Percentiles rank a stretch among this genome's conserved stretches.
Evolutionary conservation across 768 basidiomycete species (phyloP).

Genomic region (Asterophora lycoperdoides): DNA sequence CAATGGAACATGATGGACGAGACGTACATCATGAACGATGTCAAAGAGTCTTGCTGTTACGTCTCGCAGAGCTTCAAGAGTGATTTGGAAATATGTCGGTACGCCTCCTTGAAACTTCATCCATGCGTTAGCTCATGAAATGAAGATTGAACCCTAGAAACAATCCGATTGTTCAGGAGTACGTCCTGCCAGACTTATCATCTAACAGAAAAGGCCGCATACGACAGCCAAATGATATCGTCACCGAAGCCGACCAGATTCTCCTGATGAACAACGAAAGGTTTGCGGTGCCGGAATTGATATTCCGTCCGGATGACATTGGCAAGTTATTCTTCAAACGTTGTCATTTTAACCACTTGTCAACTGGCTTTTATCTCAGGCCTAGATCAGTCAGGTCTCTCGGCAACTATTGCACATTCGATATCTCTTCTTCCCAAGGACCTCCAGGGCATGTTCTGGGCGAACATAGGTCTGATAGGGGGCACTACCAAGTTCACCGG

Average conservation of each 20-base stretch:
- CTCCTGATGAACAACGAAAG: constrained; percentile 89
- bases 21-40: constrained; percentile 88
- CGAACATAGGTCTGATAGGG: constrained; percentile 86
- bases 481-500: constrained; percentile 76
- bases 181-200: constrained; percentile 86
- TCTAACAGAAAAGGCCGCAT: constrained; percentile 57
- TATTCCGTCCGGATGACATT: constrained; percentile 89
- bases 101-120: constrained; percentile 24
- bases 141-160: constrained; percentile 47
- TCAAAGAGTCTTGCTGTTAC: constrained; percentile 89
- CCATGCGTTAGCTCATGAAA: constrained; percentile 15
- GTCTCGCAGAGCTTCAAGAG: constrained; percentile 66
- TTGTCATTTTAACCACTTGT: constrained; percentile 6
- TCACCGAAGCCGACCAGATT: constrained; percentile 59
- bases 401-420: constrained; percentile 69
- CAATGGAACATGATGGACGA: constrained; percentile 99
- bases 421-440: constrained; percentile 76
- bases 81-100: constrained; percentile 82
- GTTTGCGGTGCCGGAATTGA: constrained; percentile 86
- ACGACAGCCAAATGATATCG: constrained; percentile 47
- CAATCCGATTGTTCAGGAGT: constrained; percentile 80
- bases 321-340: constrained; percentile 43
- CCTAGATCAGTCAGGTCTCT: constrained; percentile 75
- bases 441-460: constrained; percentile 92
- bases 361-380: constrained; percentile 41